Conservation (phyloP, 1,284 basidiomycete species). For the Meripilus lineatus region DNA sequence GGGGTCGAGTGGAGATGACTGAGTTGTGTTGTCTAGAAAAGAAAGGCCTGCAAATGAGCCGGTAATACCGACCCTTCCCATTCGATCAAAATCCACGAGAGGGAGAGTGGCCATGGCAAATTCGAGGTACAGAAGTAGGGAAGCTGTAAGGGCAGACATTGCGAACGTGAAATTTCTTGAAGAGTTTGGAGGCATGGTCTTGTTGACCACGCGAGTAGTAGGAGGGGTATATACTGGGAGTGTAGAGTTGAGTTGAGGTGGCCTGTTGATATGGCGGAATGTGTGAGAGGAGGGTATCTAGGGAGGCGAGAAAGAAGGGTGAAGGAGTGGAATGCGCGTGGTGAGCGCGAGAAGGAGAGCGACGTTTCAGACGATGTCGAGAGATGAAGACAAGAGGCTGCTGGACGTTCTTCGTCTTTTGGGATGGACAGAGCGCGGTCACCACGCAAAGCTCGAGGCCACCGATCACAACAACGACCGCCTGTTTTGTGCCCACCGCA, state of each 20-base stretch:
- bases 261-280: too few relatives aligned
- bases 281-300: too few relatives aligned
- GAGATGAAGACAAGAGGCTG: too few relatives aligned
- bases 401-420: too few relatives aligned
- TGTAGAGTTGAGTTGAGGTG: too few relatives aligned
- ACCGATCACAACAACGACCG: not conserved
- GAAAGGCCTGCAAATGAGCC: constrained; percentile 86
- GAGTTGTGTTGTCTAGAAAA: constrained; percentile 55
- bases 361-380: constrained; percentile 92
- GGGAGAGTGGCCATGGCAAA: constrained; percentile 60
- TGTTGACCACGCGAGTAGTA: not conserved
- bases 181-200: constrained; percentile 5
- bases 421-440: too few relatives aligned
- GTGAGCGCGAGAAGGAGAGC: constrained; percentile 90
- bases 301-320: too few relatives aligned
- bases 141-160: too few relatives aligned
- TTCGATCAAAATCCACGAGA: constrained; percentile 83
- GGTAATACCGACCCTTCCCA: constrained; percentile 84
- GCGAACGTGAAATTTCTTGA: not conserved
- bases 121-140: constrained; percentile 25
- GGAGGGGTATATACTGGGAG: too few relatives aligned
- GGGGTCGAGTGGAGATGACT: constrained; percentile 55
- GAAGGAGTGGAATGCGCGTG: too few relatives aligned
- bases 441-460: too few relatives aligned
- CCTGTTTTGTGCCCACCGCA: too few relatives aligned